Evolutionary conservation across 352 stramenopile genomes (phyloP).

Genomic region (Globisporangium spiculum): DNA sequence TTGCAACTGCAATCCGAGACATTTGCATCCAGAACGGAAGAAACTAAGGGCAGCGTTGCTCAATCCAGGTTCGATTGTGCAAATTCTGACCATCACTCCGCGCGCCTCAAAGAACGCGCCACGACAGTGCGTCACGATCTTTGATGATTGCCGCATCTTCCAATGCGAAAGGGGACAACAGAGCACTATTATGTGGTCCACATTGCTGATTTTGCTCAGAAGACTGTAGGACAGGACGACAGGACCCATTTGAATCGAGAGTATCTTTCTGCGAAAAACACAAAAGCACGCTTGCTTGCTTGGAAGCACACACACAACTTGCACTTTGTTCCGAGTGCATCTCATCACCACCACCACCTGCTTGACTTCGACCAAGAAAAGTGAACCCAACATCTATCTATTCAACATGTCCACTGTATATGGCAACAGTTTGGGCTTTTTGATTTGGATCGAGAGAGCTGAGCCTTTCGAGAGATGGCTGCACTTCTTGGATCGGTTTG

Average conservation of each 20-base stretch:
- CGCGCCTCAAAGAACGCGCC: background rate
- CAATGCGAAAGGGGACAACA: background rate
- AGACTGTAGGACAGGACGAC: background rate
- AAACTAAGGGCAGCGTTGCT: background rate
- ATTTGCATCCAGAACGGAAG: background rate
- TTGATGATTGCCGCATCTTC: slow-evolving; percentile 8
- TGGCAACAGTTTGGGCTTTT: background rate
- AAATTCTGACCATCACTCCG: slow-evolving; percentile 6
- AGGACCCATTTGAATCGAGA: background rate
- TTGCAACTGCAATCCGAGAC: slow-evolving; percentile 15
- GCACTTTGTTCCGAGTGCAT: no score
- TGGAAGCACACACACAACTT: no score
- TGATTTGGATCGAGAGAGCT: background rate
- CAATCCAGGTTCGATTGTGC: background rate
- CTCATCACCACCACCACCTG: background rate
- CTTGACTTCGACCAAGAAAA: background rate
- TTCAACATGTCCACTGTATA: background rate
- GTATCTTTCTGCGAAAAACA: slow-evolving; percentile 12
- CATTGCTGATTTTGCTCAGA: background rate
- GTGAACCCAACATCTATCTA: background rate
- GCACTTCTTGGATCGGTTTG: background rate
- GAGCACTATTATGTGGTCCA: background rate
- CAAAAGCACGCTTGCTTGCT: background rate
- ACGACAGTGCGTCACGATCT: slow-evolving; percentile 14
- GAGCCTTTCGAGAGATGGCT: background rate